Evolutionary conservation across 2,329 filamentous ascomycete genomes (phyloP).

Genomic region (Talaromyces pinophilus): DNA sequence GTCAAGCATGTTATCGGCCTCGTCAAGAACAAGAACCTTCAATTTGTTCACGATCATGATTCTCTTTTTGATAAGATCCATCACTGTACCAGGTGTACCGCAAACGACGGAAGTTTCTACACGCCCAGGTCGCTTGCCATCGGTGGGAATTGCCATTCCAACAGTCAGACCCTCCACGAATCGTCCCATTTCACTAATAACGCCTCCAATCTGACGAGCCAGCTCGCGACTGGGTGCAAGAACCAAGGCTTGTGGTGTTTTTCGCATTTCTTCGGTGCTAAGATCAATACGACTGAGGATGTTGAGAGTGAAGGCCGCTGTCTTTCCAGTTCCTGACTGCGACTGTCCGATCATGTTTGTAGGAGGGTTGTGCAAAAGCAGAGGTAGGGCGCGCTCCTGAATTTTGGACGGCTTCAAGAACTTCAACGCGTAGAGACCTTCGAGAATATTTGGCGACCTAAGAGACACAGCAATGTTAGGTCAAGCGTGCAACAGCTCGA

Average conservation of each 20-base stretch:
- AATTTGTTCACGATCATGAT: constrained; percentile 72
- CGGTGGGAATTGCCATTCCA: constrained; percentile 76
- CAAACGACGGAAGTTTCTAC: constrained; percentile 80
- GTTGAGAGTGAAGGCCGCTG: constrained; percentile 91
- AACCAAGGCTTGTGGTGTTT: constrained; percentile 75
- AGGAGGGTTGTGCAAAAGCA: constrained; percentile 84
- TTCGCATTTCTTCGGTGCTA: constrained; percentile 56
- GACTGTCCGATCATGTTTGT: constrained; percentile 96
- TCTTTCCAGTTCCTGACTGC: constrained; percentile 98
- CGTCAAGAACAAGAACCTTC: constrained; percentile 85
- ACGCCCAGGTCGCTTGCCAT: constrained; percentile 67
- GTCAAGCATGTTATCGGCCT: constrained; percentile 98
- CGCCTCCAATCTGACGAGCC: constrained; percentile 87
- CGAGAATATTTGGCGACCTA: constrained; percentile 65
- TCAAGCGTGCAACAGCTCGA: not conserved
- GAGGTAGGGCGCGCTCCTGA: constrained; percentile 87
- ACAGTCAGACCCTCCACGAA: constrained; percentile 76
- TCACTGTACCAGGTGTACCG: constrained; percentile 89
- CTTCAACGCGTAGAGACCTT: constrained; percentile 76
- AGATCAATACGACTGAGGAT: constrained; percentile 85
- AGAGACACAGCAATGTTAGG: constrained; percentile 8
- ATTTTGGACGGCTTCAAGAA: constrained; percentile 98
- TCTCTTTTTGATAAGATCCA: constrained; percentile 77
- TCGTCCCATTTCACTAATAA: constrained; percentile 79
- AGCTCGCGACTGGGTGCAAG: constrained; percentile 92